Evolutionary conservation across 345 rosid genomes (phyloP).

Genomic region (Microcos paniculata): DNA sequence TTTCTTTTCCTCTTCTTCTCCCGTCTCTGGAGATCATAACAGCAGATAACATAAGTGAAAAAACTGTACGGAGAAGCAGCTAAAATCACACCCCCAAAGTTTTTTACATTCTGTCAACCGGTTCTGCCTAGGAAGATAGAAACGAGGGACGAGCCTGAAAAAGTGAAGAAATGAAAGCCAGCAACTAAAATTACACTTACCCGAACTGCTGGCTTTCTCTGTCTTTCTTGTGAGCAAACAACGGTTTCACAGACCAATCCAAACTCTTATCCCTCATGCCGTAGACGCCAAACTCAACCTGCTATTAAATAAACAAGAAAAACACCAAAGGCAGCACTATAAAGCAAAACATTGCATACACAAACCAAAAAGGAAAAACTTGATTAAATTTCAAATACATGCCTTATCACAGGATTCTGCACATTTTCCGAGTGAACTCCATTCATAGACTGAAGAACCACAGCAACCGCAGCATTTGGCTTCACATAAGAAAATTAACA

Average conservation of each 20-base stretch:
- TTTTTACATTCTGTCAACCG: background rate
- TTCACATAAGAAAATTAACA: slow-evolving; percentile 36
- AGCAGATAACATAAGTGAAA: background rate
- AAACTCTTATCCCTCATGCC: slow-evolving; percentile 19
- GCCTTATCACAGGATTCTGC: slow-evolving; percentile 50
- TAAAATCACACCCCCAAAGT: background rate
- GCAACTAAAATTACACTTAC: slow-evolving; percentile 52
- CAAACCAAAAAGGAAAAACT: background rate
- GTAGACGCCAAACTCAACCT: slow-evolving; percentile 44
- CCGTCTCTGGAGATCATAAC: background rate
- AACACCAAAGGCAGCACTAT: slow-evolving; percentile 25
- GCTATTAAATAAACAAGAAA: slow-evolving; percentile 18
- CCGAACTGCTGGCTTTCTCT: slow-evolving; percentile 60
- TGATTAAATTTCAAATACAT: slow-evolving; percentile 6
- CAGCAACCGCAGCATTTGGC: slow-evolving; percentile 36
- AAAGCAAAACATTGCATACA: slow-evolving; percentile 21
- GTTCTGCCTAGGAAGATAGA: background rate
- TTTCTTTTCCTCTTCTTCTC: background rate
- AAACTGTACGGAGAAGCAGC: background rate
- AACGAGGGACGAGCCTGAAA: slow-evolving; percentile 41
- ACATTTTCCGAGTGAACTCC: slow-evolving; percentile 29
- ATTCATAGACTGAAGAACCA: slow-evolving; percentile 23
- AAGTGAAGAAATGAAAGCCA: slow-evolving; percentile 51
- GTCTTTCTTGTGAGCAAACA: slow-evolving; percentile 6
- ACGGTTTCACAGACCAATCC: background rate